A percentile compares a stretch with the other conserved stretches of the same genome.
These are phyloP conservation scores for Moniliophthora roreri DNA, from an alignment of 1,284 basidiomycete genomes.

Conservation along the genomic window DNA sequence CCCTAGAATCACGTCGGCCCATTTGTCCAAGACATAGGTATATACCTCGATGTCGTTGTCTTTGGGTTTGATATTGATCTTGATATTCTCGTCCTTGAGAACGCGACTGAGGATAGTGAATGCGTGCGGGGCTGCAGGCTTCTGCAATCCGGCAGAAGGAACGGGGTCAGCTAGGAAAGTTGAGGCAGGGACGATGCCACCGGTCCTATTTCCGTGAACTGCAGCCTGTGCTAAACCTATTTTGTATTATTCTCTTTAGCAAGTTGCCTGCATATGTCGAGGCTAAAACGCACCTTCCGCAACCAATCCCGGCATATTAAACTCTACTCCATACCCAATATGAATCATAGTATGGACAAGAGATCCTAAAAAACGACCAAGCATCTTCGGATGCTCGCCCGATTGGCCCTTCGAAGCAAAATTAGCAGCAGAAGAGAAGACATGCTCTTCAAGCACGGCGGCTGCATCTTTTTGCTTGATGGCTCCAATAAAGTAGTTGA, in stretches of 20 bases:
- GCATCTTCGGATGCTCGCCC: slow-evolving; percentile 51
- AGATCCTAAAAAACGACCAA: slow-evolving; percentile 57
- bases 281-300: slow-evolving; percentile 57
- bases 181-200: slow-evolving; percentile 23
- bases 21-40: slow-evolving; percentile 19
- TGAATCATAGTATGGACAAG: slow-evolving; percentile 70
- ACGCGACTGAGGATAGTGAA: slow-evolving; percentile 47
- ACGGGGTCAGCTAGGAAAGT: slow-evolving; percentile 7
- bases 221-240: slow-evolving; percentile 46
- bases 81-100: slow-evolving; percentile 34
- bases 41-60: slow-evolving; percentile 11
- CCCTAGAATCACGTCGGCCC: slow-evolving; percentile 38
- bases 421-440: slow-evolving; percentile 58
- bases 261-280: too few relatives aligned
- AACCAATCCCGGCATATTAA: slow-evolving; percentile 58
- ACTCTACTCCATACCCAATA: slow-evolving; percentile 62
- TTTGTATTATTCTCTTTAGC: too few relatives aligned
- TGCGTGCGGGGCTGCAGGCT: slow-evolving; percentile 25
- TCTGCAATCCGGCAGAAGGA: slow-evolving; percentile 1
- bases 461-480: slow-evolving; percentile 36
- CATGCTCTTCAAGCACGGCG: slow-evolving; percentile 48
- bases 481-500: slow-evolving; percentile 51
- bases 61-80: too few relatives aligned
- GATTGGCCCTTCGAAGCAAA: slow-evolving; percentile 25
- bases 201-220: slow-evolving; percentile 30